These are phyloP conservation scores for Paecilomyces fulvus DNA, from an alignment of 2,329 filamentous ascomycete genomes.

Conservation along the genomic window DNA sequence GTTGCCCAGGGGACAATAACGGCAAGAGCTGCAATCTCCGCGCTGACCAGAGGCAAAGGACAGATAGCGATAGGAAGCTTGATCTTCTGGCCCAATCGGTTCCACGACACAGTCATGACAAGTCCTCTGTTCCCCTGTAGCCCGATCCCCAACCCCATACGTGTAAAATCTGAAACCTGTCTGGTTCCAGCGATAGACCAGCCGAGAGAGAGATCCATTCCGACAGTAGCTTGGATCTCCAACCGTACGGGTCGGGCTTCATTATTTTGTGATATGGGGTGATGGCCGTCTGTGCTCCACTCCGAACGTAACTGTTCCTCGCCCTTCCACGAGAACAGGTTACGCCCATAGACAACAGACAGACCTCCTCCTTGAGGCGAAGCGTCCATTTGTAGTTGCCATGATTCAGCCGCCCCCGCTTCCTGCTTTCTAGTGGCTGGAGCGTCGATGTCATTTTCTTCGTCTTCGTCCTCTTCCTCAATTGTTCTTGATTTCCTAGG, in stretches of 20 bases:
- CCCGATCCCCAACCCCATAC: constrained; percentile 31
- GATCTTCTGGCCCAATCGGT: constrained; percentile 32
- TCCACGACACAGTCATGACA: constrained; percentile 32
- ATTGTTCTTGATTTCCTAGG: constrained; percentile 11
- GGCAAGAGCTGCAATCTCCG: constrained; percentile 26
- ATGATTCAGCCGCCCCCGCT: constrained; percentile 20
- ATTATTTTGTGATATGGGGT: constrained; percentile 19
- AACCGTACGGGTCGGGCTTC: constrained; percentile 26
- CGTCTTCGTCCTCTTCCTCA: constrained; percentile 17
- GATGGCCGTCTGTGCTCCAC: constrained; percentile 34
- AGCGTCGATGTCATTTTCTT: constrained; percentile 11
- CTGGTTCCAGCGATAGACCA: constrained; percentile 31
- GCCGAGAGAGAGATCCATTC: constrained; percentile 18
- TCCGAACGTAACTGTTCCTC: constrained; percentile 27
- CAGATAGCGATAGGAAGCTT: constrained; percentile 31
- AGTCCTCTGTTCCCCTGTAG: constrained; percentile 26
- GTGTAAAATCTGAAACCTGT: constrained; percentile 28
- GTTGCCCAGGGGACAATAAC: constrained; percentile 30
- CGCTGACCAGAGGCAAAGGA: constrained; percentile 23
- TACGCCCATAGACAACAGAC: constrained; percentile 27
- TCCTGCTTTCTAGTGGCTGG: constrained; percentile 12
- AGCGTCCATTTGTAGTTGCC: constrained; percentile 22
- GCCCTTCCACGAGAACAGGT: constrained; percentile 27
- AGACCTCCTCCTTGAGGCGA: constrained; percentile 21
- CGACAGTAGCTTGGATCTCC: constrained; percentile 21